Conservation (phyloP, 2,329 filamentous ascomycete genomes). For the Mycosphaerella sp. region DNA sequence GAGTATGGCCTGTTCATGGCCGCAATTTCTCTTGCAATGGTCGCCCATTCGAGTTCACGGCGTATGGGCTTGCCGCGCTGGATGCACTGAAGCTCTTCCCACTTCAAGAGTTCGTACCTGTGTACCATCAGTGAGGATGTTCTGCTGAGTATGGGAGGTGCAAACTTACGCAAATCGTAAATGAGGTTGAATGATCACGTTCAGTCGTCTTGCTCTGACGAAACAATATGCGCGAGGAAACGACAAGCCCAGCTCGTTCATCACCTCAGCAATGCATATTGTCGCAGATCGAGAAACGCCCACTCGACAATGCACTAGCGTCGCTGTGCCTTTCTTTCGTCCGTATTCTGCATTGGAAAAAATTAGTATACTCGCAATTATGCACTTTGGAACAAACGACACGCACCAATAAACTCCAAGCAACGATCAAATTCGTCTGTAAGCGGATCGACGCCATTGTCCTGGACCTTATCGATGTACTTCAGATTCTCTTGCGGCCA, state of each 20-base stretch:
- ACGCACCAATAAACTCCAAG: conserved; percentile 84
- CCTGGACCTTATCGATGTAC: conserved; percentile 78
- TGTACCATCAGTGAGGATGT: conserved; percentile 12
- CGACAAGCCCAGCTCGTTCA: conserved; percentile 72
- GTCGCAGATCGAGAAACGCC: conserved; percentile 93
- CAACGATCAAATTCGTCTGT: conserved; percentile 80
- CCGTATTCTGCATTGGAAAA: conserved; percentile 60
- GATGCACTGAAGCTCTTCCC: conserved; percentile 73
- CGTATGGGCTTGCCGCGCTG: conserved; percentile 50
- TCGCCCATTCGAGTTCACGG: conserved; percentile 85
- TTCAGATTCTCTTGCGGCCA: conserved; percentile 78
- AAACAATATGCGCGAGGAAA: conserved; percentile 95
- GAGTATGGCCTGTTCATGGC: conserved; percentile 94
- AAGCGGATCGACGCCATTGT: conserved; percentile 92
- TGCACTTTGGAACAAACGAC: neutral
- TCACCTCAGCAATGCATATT: conserved; percentile 98
- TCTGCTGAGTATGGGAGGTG: neutral
- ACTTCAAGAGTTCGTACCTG: conserved; percentile 81
- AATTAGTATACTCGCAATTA: neutral
- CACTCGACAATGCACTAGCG: conserved; percentile 91
- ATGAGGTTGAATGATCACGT: conserved; percentile 98
- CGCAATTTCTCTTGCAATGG: conserved; percentile 82
- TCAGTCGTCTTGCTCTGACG: conserved; percentile 82
- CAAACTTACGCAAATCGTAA: conserved; percentile 68
- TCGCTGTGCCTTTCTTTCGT: conserved; percentile 69